Conservation (phyloP, 2,329 filamentous ascomycete species). For the Xylariaceae sp. region DNA sequence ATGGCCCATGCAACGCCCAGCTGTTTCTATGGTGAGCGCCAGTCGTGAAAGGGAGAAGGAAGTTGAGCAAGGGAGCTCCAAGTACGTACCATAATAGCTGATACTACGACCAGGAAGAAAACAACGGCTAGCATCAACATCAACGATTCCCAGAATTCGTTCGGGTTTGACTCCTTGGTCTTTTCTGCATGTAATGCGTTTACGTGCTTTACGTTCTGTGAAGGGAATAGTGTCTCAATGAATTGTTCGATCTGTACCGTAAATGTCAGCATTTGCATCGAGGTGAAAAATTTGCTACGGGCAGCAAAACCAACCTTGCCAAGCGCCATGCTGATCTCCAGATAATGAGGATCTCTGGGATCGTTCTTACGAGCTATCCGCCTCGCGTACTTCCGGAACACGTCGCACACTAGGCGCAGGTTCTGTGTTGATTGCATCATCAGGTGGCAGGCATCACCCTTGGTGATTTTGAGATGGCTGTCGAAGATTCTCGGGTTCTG, state of each 20-base stretch:
- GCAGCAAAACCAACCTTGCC: slow-evolving; percentile 57
- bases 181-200: slow-evolving; percentile 39
- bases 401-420: slow-evolving; percentile 69
- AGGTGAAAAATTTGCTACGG: background rate
- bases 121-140: slow-evolving; percentile 64
- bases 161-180: slow-evolving; percentile 38
- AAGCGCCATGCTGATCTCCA: slow-evolving; percentile 86
- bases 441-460: slow-evolving; percentile 83
- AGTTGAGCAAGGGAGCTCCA: background rate
- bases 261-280: slow-evolving; percentile 8
- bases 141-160: slow-evolving; percentile 54
- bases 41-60: background rate
- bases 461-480: slow-evolving; percentile 91
- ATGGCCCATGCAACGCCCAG: slow-evolving; percentile 71
- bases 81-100: slow-evolving; percentile 69
- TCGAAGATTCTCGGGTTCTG: slow-evolving; percentile 82
- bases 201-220: slow-evolving; percentile 64
- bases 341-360: slow-evolving; percentile 84
- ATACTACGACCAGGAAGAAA: slow-evolving; percentile 64
- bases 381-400: slow-evolving; percentile 72
- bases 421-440: slow-evolving; percentile 95
- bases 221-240: slow-evolving; percentile 88
- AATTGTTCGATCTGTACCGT: slow-evolving; percentile 76
- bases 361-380: slow-evolving; percentile 92
- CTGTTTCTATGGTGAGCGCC: slow-evolving; percentile 41